A percentile compares a stretch with the other conserved stretches of the same genome.
Evolutionary conservation across 768 basidiomycete genomes (phyloP).

Genomic region (Termitomyces sp.): DNA sequence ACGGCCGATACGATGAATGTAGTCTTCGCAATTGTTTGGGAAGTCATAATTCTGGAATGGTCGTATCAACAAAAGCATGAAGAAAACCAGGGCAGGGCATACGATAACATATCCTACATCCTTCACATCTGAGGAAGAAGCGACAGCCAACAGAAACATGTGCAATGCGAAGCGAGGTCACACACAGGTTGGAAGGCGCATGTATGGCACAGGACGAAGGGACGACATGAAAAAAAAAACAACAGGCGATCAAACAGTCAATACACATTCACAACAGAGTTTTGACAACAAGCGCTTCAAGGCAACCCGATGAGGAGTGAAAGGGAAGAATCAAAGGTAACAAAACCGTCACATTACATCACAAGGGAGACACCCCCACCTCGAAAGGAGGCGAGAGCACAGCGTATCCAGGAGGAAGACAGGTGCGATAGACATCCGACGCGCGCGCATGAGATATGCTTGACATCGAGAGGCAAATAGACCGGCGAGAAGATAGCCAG

Average conservation of each 20-base stretch:
- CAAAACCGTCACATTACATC: conserved; percentile 25
- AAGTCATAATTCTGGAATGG: conserved; percentile 88
- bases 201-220: conserved; percentile 1
- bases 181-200: conserved; percentile 24
- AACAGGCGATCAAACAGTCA: conserved; percentile 42
- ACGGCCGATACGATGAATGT: conserved; percentile 98
- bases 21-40: conserved; percentile 97
- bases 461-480: conserved; percentile 32
- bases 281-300: conserved; percentile 49
- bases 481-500: conserved; percentile 4
- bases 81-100: conserved; percentile 30
- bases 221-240: conserved; percentile 23
- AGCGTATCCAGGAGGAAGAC: conserved; percentile 50
- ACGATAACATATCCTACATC: conserved; percentile 98
- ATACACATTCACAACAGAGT: conserved; percentile 33
- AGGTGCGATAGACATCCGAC: conserved; percentile 45
- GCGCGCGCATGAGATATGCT: conserved; percentile 29
- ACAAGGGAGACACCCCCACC: conserved; percentile 36
- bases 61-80: conserved; percentile 11
- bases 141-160: conserved; percentile 28
- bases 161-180: conserved; percentile 32
- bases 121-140: conserved; percentile 82
- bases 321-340: conserved; percentile 15
- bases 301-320: conserved; percentile 20
- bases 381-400: conserved; percentile 32